Evolutionary conservation across 2,329 filamentous ascomycete species (phyloP).

Genomic region (Fusarium nisikadoi): DNA sequence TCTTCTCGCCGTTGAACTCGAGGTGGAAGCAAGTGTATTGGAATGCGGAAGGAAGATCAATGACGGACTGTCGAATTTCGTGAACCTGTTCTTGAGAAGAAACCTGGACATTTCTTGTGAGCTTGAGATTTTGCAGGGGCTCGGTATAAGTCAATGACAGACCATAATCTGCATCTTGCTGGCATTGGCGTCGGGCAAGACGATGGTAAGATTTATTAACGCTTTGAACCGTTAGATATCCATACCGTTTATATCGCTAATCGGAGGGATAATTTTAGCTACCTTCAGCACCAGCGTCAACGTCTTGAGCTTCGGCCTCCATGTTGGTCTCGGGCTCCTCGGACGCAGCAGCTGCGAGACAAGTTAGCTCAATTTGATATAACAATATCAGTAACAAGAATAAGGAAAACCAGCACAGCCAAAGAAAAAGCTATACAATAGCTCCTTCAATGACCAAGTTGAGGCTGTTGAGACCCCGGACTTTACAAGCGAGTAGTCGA

Average conservation of each 20-base stretch:
- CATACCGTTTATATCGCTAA: slow-evolving; percentile 8
- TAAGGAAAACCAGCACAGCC: background rate
- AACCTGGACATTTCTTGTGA: slow-evolving; percentile 64
- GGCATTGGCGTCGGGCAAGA: slow-evolving; percentile 79
- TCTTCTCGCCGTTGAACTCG: slow-evolving; percentile 85
- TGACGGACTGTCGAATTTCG: slow-evolving; percentile 95
- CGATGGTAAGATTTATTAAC: slow-evolving; percentile 74
- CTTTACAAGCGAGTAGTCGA: slow-evolving; percentile 27
- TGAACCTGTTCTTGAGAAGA: slow-evolving; percentile 96
- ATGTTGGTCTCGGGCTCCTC: slow-evolving; percentile 43
- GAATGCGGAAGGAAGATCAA: slow-evolving; percentile 91
- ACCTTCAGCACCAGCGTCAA: slow-evolving; percentile 51
- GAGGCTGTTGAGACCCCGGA: slow-evolving; percentile 19
- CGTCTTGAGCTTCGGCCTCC: slow-evolving; percentile 42
- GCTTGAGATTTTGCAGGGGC: slow-evolving; percentile 8
- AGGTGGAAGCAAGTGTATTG: slow-evolving; percentile 99
- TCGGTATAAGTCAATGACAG: slow-evolving; percentile 48
- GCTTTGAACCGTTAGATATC: slow-evolving; percentile 49
- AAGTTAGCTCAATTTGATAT: slow-evolving; percentile 14
- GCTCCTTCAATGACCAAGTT: slow-evolving; percentile 8
- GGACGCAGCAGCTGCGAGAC: slow-evolving; percentile 30
- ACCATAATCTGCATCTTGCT: slow-evolving; percentile 88
- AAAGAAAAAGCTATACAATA: slow-evolving; percentile 7
- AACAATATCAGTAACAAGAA: background rate
- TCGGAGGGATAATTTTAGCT: slow-evolving; percentile 15